Percentiles rank a stretch among this genome's conserved stretches.
These are phyloP conservation scores for Pelargonium exstipulatum DNA, from an alignment of 441 rosid species.

Conservation along the genomic window DNA sequence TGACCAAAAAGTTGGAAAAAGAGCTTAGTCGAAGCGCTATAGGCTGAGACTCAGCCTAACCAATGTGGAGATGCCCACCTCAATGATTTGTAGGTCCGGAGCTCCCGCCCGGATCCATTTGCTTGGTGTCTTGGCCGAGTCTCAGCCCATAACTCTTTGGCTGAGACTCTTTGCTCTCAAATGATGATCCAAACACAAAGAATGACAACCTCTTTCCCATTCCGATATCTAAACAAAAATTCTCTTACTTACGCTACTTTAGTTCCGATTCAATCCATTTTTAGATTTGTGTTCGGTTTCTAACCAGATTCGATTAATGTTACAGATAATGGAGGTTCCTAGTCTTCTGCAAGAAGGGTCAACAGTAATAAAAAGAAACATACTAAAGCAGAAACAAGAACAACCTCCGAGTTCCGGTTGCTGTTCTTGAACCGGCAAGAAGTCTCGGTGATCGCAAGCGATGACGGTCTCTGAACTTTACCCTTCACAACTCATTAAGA, in stretches of 20 bases:
- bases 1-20: too few relatives aligned
- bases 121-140: too few relatives aligned
- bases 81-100: too few relatives aligned
- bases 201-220: too few relatives aligned
- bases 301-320: slow-evolving; percentile 11
- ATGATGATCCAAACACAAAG: too few relatives aligned
- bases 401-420: slow-evolving; percentile 34
- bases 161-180: too few relatives aligned
- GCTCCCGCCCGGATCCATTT: too few relatives aligned
- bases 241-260: too few relatives aligned
- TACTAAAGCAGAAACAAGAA: slow-evolving; percentile 61
- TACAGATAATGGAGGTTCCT: slow-evolving; percentile 82
- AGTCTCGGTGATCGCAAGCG: slow-evolving; percentile 14
- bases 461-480: slow-evolving; percentile 17
- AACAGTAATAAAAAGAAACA: slow-evolving; percentile 45
- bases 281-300: background rate
- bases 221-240: too few relatives aligned
- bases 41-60: background rate
- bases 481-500: slow-evolving; percentile 14
- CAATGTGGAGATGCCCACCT: too few relatives aligned
- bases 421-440: slow-evolving; percentile 32
- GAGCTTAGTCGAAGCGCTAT: too few relatives aligned
- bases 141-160: too few relatives aligned
- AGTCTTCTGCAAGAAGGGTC: slow-evolving; percentile 89
- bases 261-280: background rate